These are phyloP conservation scores for Hypoxylon sp. DNA, from an alignment of 2,329 filamentous ascomycete species.

Conservation along the genomic window DNA sequence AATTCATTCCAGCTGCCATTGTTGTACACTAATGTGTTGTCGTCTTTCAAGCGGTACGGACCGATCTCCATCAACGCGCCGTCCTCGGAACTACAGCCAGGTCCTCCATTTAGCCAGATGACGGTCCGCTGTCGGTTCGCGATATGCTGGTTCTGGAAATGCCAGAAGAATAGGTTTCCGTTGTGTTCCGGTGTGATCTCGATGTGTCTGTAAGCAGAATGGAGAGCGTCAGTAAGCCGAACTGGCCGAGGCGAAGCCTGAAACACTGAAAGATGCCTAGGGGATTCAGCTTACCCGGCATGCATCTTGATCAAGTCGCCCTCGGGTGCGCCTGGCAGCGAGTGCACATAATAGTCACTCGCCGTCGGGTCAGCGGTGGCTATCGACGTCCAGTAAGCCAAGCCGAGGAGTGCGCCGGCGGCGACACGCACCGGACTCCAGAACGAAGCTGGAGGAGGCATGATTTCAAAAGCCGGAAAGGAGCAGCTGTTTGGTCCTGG, in stretches of 20 bases:
- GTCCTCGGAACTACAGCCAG: slow-evolving; percentile 97
- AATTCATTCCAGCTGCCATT: slow-evolving; percentile 99
- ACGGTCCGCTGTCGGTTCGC: slow-evolving; percentile 91
- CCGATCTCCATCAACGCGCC: slow-evolving; percentile 96
- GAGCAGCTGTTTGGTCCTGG: slow-evolving; percentile 9
- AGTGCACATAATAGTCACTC: slow-evolving; percentile 90
- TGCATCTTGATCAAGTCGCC: slow-evolving; percentile 93
- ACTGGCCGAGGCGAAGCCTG: slow-evolving; percentile 20
- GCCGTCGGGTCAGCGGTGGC: slow-evolving; percentile 64
- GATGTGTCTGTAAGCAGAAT: slow-evolving; percentile 76
- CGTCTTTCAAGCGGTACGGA: slow-evolving; percentile 86
- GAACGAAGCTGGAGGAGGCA: slow-evolving; percentile 50
- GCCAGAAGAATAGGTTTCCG: slow-evolving; percentile 98
- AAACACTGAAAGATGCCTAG: slow-evolving; percentile 14
- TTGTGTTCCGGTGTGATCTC: slow-evolving; percentile 87
- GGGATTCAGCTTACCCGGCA: slow-evolving; percentile 78
- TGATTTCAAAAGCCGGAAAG: slow-evolving; percentile 35
- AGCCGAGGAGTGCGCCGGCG: slow-evolving; percentile 53
- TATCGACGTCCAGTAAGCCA: slow-evolving; percentile 58
- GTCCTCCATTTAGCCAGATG: slow-evolving; percentile 97
- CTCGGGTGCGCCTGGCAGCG: slow-evolving; percentile 85
- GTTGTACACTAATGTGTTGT: slow-evolving; percentile 79
- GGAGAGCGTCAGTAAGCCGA: slow-evolving; percentile 26
- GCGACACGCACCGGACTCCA: slow-evolving; percentile 46
- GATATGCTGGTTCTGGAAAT: slow-evolving; percentile 95